Conservation (phyloP, 2,329 filamentous ascomycete species). For the Rhexocercosporidium sp. region DNA sequence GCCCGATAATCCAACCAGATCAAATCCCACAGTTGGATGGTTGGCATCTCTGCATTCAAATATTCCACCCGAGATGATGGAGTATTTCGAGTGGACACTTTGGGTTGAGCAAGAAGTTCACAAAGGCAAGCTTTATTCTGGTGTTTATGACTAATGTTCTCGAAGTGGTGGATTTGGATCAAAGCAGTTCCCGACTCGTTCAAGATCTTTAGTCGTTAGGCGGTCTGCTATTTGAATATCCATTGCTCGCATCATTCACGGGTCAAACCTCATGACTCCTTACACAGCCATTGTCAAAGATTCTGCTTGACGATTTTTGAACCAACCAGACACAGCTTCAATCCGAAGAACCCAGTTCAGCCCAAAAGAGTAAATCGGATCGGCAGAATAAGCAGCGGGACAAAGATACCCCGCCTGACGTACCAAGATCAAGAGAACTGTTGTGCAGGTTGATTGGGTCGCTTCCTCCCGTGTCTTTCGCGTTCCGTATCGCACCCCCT, state of each 20-base stretch:
- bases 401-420: constrained; percentile 12
- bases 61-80: constrained; percentile 26
- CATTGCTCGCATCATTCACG: not conserved
- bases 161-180: not conserved
- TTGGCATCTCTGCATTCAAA: constrained; percentile 27
- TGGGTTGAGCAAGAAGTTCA: constrained; percentile 32
- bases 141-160: constrained; percentile 15
- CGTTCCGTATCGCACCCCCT: constrained; percentile 21
- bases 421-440: not conserved
- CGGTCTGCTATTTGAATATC: not conserved
- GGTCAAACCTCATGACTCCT: not conserved
- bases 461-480: constrained; percentile 19
- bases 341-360: constrained; percentile 1
- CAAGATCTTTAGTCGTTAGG: too few relatives aligned
- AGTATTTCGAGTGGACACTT: constrained; percentile 37
- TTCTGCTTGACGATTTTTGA: not conserved
- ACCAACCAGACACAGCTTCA: not conserved
- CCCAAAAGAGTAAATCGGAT: not conserved
- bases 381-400: constrained; percentile 10
- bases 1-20: constrained; percentile 5
- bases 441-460: constrained; percentile 13
- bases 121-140: constrained; percentile 25
- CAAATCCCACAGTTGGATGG: constrained; percentile 23
- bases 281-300: not conserved
- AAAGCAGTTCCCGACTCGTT: too few relatives aligned